Conservation (phyloP, 176 grass and related monocot genomes). For the Musa troglodytarum region DNA sequence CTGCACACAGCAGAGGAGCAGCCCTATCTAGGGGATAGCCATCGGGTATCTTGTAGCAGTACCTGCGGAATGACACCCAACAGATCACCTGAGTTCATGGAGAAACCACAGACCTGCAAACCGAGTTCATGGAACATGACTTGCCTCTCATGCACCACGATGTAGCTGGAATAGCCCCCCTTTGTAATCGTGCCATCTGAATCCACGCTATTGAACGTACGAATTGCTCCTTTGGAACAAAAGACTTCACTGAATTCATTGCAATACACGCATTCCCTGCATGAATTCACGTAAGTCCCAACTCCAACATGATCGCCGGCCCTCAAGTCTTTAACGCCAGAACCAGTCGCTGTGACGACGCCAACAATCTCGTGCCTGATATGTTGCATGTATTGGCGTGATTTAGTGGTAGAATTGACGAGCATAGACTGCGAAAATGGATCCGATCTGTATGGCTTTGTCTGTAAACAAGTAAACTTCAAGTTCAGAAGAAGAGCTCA, state of each 20-base stretch:
- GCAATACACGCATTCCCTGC: slow-evolving; percentile 10
- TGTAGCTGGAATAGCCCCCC: slow-evolving; percentile 13
- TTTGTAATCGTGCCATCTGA: slow-evolving; percentile 17
- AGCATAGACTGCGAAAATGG: neutral
- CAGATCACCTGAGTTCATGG: no score
- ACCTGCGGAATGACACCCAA: neutral
- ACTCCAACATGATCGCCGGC: slow-evolving; percentile 11
- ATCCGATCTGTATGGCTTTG: no score
- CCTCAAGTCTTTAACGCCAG: neutral
- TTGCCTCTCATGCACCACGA: slow-evolving; percentile 11
- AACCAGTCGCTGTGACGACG: neutral
- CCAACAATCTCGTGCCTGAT: slow-evolving; percentile 21
- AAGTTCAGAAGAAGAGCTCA: neutral
- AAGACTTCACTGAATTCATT: slow-evolving; percentile 3
- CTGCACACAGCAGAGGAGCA: slow-evolving; percentile 8
- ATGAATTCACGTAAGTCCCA: slow-evolving; percentile 20
- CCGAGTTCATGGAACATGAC: neutral
- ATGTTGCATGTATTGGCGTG: neutral
- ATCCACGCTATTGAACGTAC: slow-evolving; percentile 6
- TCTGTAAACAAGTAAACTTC: neutral
- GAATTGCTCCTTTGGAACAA: neutral
- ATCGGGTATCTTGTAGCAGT: slow-evolving; percentile 19
- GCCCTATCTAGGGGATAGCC: slow-evolving; percentile 3
- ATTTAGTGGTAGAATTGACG: neutral
- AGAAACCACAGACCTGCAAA: neutral